These are phyloP conservation scores for Tylopilus sp. DNA, from an alignment of 768 basidiomycete species.

Conservation along the genomic window DNA sequence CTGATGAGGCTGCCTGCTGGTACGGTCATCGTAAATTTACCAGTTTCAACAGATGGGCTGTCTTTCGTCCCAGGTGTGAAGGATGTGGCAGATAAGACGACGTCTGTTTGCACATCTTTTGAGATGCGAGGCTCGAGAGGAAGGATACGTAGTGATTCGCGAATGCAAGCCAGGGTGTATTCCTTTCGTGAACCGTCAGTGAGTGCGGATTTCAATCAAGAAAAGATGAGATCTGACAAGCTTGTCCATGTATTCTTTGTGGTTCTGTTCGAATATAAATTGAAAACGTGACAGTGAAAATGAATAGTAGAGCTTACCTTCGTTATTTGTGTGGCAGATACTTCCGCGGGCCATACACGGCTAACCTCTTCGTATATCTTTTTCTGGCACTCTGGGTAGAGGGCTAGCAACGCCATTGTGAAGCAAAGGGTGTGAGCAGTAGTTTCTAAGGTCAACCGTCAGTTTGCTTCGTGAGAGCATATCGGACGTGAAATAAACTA, in stretches of 20 bases:
- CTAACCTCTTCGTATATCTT: slow-evolving; percentile 42
- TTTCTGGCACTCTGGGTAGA: slow-evolving; percentile 48
- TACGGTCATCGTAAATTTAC: slow-evolving; percentile 34
- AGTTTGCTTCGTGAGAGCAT: neutral
- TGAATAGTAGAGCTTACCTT: slow-evolving; percentile 25
- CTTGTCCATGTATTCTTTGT: slow-evolving; percentile 37
- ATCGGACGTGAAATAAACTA: neutral
- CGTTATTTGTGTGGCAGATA: slow-evolving; percentile 21
- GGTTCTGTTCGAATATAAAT: slow-evolving; percentile 27
- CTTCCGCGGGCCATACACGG: slow-evolving; percentile 39
- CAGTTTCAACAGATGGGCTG: slow-evolving; percentile 16
- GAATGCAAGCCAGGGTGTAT: slow-evolving; percentile 42
- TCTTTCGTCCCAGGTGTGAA: slow-evolving; percentile 30
- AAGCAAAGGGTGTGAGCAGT: slow-evolving; percentile 45
- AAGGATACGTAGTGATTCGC: slow-evolving; percentile 45
- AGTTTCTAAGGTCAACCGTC: slow-evolving; percentile 38
- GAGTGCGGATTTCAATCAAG: neutral
- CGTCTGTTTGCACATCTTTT: slow-evolving; percentile 35
- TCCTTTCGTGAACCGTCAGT: slow-evolving; percentile 29
- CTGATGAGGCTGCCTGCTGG: slow-evolving; percentile 38
- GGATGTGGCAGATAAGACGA: slow-evolving; percentile 31
- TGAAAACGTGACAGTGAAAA: neutral
- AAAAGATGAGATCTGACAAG: slow-evolving; percentile 28
- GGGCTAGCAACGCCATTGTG: slow-evolving; percentile 42
- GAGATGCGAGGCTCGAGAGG: slow-evolving; percentile 36